Conservation (phyloP, 768 basidiomycete species). For the Solioccasus polychromus region DNA sequence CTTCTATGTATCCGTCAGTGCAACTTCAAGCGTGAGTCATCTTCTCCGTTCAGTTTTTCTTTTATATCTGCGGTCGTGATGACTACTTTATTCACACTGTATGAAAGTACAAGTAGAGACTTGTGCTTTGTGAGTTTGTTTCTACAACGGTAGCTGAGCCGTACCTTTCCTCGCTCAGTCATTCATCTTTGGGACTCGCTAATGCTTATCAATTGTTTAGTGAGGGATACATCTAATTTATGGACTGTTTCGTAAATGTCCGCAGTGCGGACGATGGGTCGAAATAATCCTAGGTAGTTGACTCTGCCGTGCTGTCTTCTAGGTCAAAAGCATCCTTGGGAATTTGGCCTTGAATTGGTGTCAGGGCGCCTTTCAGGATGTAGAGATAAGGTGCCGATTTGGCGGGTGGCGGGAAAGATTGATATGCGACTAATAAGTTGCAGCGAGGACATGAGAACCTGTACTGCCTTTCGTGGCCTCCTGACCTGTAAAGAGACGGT, state of each 20-base stretch:
- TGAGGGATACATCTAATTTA: neutral
- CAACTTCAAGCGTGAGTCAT: constrained; percentile 21
- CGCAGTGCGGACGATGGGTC: too few species aligned
- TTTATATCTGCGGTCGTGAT: constrained; percentile 40
- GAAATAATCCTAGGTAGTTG: constrained; percentile 8
- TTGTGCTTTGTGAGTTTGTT: constrained; percentile 49
- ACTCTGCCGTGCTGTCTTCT: constrained; percentile 22
- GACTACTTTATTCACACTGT: constrained; percentile 74
- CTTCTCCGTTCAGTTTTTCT: neutral
- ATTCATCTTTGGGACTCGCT: constrained; percentile 2
- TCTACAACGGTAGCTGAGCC: constrained; percentile 89
- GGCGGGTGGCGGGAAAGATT: constrained; percentile 69
- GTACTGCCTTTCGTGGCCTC: constrained; percentile 75
- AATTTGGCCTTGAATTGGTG: constrained; percentile 85
- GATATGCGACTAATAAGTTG: constrained; percentile 58
- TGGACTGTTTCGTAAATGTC: neutral
- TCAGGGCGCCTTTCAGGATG: constrained; percentile 76
- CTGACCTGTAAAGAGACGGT: constrained; percentile 39
- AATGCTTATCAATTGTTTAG: neutral
- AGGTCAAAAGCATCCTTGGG: constrained; percentile 81
- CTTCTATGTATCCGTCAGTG: too few species aligned
- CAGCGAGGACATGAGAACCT: constrained; percentile 57
- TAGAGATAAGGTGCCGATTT: constrained; percentile 80
- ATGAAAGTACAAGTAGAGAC: constrained; percentile 48
- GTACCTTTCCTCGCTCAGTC: constrained; percentile 14